Percentiles rank a stretch among this genome's conserved stretches.
Evolutionary conservation across 2,329 filamentous ascomycete genomes (phyloP).

Genomic region (Emmonsiellopsis sp.): DNA sequence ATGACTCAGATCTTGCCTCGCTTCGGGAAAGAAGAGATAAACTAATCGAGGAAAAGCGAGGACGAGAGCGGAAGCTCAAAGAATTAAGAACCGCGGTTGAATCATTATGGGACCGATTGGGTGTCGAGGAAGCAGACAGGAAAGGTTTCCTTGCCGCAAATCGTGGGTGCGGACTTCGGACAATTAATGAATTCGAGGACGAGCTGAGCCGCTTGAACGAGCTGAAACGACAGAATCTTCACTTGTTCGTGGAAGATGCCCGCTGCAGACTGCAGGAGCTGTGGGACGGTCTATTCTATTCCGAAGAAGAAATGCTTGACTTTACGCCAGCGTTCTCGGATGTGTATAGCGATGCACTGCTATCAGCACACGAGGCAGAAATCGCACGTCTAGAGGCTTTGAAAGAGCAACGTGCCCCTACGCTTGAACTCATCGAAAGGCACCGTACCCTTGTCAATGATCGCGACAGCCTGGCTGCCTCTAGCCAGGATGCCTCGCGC

Average conservation of each 20-base stretch:
- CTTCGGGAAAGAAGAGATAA: conserved; percentile 70
- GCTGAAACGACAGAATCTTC: conserved; percentile 88
- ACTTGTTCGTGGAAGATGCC: conserved; percentile 92
- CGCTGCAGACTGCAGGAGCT: conserved; percentile 84
- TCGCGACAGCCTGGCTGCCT: conserved; percentile 76
- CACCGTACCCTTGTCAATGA: conserved; percentile 77
- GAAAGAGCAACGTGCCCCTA: conserved; percentile 78
- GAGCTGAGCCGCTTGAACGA: conserved; percentile 81
- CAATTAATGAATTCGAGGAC: conserved; percentile 93
- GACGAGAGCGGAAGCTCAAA: conserved; percentile 65
- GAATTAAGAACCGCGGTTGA: conserved; percentile 74
- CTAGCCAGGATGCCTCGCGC: conserved; percentile 89
- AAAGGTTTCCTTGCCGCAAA: conserved; percentile 80
- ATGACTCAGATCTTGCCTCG: conserved; percentile 71
- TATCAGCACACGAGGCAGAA: conserved; percentile 91
- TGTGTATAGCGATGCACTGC: conserved; percentile 88
- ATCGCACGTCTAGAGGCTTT: conserved; percentile 72
- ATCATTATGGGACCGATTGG: conserved; percentile 77
- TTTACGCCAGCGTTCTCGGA: conserved; percentile 96
- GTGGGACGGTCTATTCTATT: conserved; percentile 90
- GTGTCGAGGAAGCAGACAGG: conserved; percentile 71
- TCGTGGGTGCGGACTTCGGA: conserved; percentile 79
- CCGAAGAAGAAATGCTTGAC: conserved; percentile 96
- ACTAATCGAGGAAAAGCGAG: conserved; percentile 78
- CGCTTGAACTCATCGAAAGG: conserved; percentile 70